A percentile compares a stretch with the other conserved stretches of the same genome.
Evolutionary conservation across 352 stramenopile genomes (phyloP).

Genomic region (Phytophthora agathidicida): DNA sequence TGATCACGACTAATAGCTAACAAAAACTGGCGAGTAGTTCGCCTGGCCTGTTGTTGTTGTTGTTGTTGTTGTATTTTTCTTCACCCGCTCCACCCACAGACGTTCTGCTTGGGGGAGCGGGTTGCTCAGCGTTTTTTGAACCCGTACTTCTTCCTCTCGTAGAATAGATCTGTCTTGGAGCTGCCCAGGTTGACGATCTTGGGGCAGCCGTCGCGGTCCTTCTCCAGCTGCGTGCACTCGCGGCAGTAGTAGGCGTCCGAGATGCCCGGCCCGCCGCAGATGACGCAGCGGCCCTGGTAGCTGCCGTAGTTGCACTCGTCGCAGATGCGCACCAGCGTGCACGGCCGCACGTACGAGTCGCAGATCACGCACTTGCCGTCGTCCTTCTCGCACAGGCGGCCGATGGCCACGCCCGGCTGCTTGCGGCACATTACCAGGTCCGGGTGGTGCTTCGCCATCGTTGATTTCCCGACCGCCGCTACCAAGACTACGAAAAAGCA

Average conservation of each 20-base stretch:
- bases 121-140: conserved; percentile 89
- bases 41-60: conserved; percentile 6
- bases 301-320: conserved; percentile 99
- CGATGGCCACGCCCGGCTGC: conserved; percentile 97
- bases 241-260: conserved; percentile 99
- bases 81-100: conserved; percentile 29
- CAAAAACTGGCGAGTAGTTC: conserved; percentile 12
- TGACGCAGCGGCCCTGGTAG: conserved; percentile 96
- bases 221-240: conserved; percentile 98
- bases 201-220: conserved; percentile 97
- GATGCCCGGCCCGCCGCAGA: conserved; percentile 97
- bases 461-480: conserved; percentile 10
- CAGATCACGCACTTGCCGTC: conserved; percentile 99
- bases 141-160: conserved; percentile 98
- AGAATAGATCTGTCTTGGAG: conserved; percentile 98
- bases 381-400: conserved; percentile 98
- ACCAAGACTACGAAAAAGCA: neutral
- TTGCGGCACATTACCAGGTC: conserved; percentile 99
- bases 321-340: conserved; percentile 98
- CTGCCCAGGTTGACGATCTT: conserved; percentile 99
- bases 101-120: conserved; percentile 16
- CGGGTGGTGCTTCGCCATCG: conserved; percentile 99
- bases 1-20: no score
- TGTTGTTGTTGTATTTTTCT: conserved; percentile 21
- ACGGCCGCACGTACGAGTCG: conserved; percentile 99